phyloP scores from a whole-genome alignment of 2,329 filamentous ascomycete species.

The Exophiala viscosa region DNA sequence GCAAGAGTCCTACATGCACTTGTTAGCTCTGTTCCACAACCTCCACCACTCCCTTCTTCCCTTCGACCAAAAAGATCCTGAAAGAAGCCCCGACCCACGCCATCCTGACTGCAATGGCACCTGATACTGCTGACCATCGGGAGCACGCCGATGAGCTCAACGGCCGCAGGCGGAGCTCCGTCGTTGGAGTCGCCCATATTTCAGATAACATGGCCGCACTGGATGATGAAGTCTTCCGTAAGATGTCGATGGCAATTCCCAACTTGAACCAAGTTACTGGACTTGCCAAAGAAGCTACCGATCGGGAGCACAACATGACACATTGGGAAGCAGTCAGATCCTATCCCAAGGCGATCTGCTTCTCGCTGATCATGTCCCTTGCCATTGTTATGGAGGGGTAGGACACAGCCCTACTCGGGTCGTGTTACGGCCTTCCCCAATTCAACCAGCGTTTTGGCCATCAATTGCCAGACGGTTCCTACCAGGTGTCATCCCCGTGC shows the following conservation, averaged over 20 bases:
- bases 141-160: too few relatives aligned
- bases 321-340: slow-evolving; percentile 71
- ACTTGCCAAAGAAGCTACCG: slow-evolving; percentile 30
- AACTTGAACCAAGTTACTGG: not conserved
- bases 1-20: too few relatives aligned
- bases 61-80: too few relatives aligned
- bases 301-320: slow-evolving; percentile 60
- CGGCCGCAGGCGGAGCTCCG: too few relatives aligned
- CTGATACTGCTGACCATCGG: too few relatives aligned
- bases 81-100: too few relatives aligned
- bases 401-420: slow-evolving; percentile 54
- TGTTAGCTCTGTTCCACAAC: too few relatives aligned
- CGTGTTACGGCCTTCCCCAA: slow-evolving; percentile 17
- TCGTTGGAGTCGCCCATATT: too few relatives aligned
- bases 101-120: too few relatives aligned
- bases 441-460: slow-evolving; percentile 41
- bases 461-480: slow-evolving; percentile 18
- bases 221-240: too few relatives aligned
- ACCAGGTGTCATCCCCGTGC: slow-evolving; percentile 51
- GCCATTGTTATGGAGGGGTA: slow-evolving; percentile 82
- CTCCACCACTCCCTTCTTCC: too few relatives aligned
- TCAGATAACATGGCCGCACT: not conserved
- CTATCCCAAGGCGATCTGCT: slow-evolving; percentile 81
- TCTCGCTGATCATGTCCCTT: slow-evolving; percentile 79
- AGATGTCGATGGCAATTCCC: too few relatives aligned